These are phyloP conservation scores for Penicillium silybi DNA, from an alignment of 495 filamentous ascomycete genomes.

Conservation along the genomic window DNA sequence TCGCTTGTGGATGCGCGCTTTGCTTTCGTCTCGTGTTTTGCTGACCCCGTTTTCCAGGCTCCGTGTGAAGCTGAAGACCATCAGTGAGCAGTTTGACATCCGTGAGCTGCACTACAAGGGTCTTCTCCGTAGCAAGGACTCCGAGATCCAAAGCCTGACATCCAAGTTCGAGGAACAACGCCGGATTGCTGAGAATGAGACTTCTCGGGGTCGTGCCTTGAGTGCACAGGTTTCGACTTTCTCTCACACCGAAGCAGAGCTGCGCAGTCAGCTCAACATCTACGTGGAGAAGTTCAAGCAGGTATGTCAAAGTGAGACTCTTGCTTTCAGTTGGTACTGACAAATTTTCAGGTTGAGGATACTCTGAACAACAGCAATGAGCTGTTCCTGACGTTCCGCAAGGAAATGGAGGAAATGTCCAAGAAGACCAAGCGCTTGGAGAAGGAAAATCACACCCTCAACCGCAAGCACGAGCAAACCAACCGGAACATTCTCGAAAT, in stretches of 20 bases:
- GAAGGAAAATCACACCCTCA: conserved; percentile 89
- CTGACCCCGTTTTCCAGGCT: conserved; percentile 53
- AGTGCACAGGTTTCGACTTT: conserved; percentile 93
- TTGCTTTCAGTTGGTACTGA: conserved; percentile 14
- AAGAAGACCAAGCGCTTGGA: conserved; percentile 98
- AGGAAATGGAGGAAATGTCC: conserved; percentile 99
- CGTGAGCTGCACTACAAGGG: conserved; percentile 89
- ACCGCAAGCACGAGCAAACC: conserved; percentile 87
- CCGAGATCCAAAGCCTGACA: conserved; percentile 90
- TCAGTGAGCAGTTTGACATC: conserved; percentile 93
- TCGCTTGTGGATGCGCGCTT: neutral
- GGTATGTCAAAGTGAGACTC: conserved; percentile 51
- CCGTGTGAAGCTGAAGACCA: conserved; percentile 82
- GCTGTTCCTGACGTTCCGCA: conserved; percentile 94
- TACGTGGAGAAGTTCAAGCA: conserved; percentile 99
- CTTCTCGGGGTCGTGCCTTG: conserved; percentile 71
- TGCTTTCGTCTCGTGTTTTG: neutral
- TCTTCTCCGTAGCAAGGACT: conserved; percentile 85
- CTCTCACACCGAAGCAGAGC: conserved; percentile 89
- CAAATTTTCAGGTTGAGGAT: conserved; percentile 79
- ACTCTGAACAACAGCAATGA: conserved; percentile 99
- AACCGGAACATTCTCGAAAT: conserved; percentile 96
- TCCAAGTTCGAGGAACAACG: conserved; percentile 84
- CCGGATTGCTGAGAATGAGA: conserved; percentile 78
- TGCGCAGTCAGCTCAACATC: conserved; percentile 93